Base-by-base conservation (phyloP, 257 asterid genomes). In the Ehretia macrophylla region DNA sequence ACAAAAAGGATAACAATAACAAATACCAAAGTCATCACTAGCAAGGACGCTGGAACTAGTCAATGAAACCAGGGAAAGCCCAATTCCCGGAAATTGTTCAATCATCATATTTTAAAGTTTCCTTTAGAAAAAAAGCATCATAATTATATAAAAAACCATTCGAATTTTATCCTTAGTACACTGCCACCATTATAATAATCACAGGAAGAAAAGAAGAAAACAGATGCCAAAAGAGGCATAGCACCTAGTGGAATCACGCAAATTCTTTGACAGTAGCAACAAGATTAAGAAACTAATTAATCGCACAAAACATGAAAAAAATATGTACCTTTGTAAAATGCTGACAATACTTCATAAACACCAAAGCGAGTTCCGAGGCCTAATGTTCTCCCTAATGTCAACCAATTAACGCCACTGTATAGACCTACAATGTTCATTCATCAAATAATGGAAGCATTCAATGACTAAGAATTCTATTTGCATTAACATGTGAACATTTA, bases 311-410 rank as follows among this genome's bases (percentile, higher is more conserved):
- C n/a, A n/a, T n/a, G n/a, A n/a, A 60, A 66, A 51, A 40, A 32
- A 51, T 27, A 62, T 17, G 14, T 71, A 87, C 97, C 97, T 79
- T 79, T 87, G 75, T 68, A 85, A 68, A 81, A 85, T 60, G 96
- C 86, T n/a, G 93, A 79, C 70, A 83, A 20, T 62, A 87, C 74
- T 79, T 90, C 97, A 79, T 87, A 85, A 74, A 77, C 70, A 56
- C 96, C 90, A 67, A 90, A 90, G 53, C 97, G 97, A 73, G 69
- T 82, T 61, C 97, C 97, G 56, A 78, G 54, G 53, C 96, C 85
- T 55, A 82, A 51, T 55, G 84, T 70, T 65, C 96, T 81, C 46
- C 96, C 96, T 19, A 75, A 39, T 23, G 66, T 66, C 78, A 75
- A 68, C 96, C 95, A 90, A 57, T 83, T 86, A 55, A 83, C 44